Conservation (phyloP, 371 early-diverging fungal species). For the Basidiobolus meristosporus region DNA sequence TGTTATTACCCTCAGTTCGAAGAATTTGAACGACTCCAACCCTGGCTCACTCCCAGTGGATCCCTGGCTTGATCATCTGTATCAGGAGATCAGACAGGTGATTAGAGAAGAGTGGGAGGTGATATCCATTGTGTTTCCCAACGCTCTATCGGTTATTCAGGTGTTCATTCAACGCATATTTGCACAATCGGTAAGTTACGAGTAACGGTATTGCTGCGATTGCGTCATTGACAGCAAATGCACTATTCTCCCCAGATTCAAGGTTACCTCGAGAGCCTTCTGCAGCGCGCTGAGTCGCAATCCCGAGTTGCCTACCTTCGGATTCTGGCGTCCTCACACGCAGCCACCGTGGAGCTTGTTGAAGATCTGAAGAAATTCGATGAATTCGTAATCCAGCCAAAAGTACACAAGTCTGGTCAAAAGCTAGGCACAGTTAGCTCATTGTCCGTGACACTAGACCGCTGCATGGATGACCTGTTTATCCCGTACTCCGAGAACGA, state of each 20-base stretch:
- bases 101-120: slow-evolving; percentile 72
- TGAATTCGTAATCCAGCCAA: slow-evolving; percentile 7
- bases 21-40: slow-evolving; percentile 20
- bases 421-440: slow-evolving; percentile 20
- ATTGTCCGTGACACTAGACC: slow-evolving; percentile 44
- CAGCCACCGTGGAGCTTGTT: slow-evolving; percentile 52
- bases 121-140: slow-evolving; percentile 84
- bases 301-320: slow-evolving; percentile 65
- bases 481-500: slow-evolving; percentile 81
- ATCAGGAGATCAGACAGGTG: slow-evolving; percentile 60
- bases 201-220: background rate
- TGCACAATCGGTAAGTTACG: slow-evolving; percentile 66
- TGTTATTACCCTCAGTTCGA: slow-evolving; percentile 9
- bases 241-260: slow-evolving; percentile 35
- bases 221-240: background rate
- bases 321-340: slow-evolving; percentile 50
- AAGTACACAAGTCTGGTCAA: slow-evolving; percentile 13
- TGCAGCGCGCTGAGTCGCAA: slow-evolving; percentile 41
- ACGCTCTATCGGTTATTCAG: slow-evolving; percentile 75
- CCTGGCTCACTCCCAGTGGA: slow-evolving; percentile 50
- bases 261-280: slow-evolving; percentile 58
- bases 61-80: slow-evolving; percentile 55
- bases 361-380: slow-evolving; percentile 38
- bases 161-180: slow-evolving; percentile 84
- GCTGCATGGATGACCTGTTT: slow-evolving; percentile 86